Conservation (phyloP, 2,329 filamentous ascomycete species). For the Penicillium sp. region DNA sequence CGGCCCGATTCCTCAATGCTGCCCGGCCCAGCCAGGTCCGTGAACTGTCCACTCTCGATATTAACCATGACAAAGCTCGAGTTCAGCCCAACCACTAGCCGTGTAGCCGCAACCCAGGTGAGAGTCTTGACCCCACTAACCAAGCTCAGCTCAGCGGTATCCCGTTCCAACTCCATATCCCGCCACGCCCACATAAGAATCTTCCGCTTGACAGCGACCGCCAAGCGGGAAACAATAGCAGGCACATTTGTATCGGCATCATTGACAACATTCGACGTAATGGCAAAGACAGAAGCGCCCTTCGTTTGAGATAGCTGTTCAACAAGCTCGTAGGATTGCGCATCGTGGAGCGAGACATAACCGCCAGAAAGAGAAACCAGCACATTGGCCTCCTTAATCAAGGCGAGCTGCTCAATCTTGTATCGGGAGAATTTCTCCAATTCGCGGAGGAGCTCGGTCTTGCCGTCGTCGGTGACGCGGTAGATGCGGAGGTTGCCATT, state of each 20-base stretch:
- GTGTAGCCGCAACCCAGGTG: slow-evolving; percentile 86
- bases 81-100: slow-evolving; percentile 85
- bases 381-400: slow-evolving; percentile 91
- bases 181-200: slow-evolving; percentile 94
- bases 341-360: slow-evolving; percentile 83
- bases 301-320: slow-evolving; percentile 79
- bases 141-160: slow-evolving; percentile 73
- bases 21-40: slow-evolving; percentile 76
- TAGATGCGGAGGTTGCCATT: slow-evolving; percentile 87
- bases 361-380: slow-evolving; percentile 89
- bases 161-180: slow-evolving; percentile 77
- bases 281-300: slow-evolving; percentile 84
- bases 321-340: slow-evolving; percentile 77
- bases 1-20: slow-evolving; percentile 68
- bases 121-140: slow-evolving; percentile 81
- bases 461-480: slow-evolving; percentile 63
- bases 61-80: slow-evolving; percentile 88
- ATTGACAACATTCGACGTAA: slow-evolving; percentile 93
- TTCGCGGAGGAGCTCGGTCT: slow-evolving; percentile 84
- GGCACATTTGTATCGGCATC: slow-evolving; percentile 83
- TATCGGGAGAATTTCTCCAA: slow-evolving; percentile 90
- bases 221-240: slow-evolving; percentile 86
- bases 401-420: slow-evolving; percentile 87
- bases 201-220: slow-evolving; percentile 88
- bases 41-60: slow-evolving; percentile 68